These are phyloP conservation scores for Echinosophora koreensis DNA, from an alignment of 306 rosid genomes.

Conservation along the genomic window DNA sequence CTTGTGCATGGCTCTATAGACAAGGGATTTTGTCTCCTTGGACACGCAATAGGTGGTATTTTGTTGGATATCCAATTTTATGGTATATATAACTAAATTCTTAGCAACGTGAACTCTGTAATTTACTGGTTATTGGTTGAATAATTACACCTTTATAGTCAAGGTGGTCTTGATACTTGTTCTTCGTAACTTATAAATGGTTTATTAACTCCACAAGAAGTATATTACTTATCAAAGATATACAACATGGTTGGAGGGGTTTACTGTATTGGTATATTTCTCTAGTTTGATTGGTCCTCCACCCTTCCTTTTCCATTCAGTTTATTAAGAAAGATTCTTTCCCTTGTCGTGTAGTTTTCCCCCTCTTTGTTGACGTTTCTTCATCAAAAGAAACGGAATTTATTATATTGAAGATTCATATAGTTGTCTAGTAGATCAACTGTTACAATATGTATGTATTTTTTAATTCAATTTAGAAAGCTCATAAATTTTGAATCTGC, in stretches of 20 bases:
- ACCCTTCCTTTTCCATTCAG: neutral
- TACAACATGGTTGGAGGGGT: constrained; percentile 30
- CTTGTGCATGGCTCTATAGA: constrained; percentile 87
- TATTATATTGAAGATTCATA: neutral
- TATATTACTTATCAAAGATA: constrained; percentile 13
- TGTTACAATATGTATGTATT: constrained; percentile 9
- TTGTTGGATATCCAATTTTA: constrained; percentile 52
- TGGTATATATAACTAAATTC: constrained; percentile 36
- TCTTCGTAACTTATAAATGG: constrained; percentile 21
- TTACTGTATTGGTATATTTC: constrained; percentile 15
- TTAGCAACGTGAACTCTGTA: neutral
- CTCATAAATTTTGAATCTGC: constrained; percentile 18
- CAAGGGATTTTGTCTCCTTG: constrained; percentile 90
- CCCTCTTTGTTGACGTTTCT: constrained; percentile 13
- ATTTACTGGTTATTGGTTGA: constrained; percentile 8
- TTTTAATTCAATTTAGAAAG: constrained; percentile 15
- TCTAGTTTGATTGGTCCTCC: constrained; percentile 39
- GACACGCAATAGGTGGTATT: constrained; percentile 80
- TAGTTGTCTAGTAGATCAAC: neutral
- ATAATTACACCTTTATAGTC: constrained; percentile 22
- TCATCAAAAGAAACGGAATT: constrained; percentile 20
- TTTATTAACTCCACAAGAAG: neutral
- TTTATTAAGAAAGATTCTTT: constrained; percentile 31
- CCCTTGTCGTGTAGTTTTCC: neutral
- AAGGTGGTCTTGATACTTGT: neutral